Base-by-base conservation (phyloP, 2,329 filamentous ascomycete species). In the Neofusicoccum sp. region DNA sequence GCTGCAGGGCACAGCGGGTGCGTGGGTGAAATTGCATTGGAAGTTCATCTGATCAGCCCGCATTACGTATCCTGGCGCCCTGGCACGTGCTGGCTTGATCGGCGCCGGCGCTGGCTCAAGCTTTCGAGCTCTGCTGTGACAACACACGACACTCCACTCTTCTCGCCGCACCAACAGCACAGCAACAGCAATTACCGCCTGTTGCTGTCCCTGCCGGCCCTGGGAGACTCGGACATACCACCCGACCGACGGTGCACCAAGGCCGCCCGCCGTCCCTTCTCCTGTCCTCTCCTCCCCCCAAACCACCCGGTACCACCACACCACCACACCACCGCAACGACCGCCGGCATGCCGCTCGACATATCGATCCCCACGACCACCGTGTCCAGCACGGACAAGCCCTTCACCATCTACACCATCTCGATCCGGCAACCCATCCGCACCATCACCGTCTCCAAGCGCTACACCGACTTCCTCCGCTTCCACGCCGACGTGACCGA, bases 341-440 rank as follows among this genome's bases (percentile, higher is more conserved):
- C 22, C 22, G 22, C 22, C 22, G 22, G 22, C 33, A 63, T 63
- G 61, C 52, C 61, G 33, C 44, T 63, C n/a, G 73, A 77, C 36
- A 78, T 83, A 61, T 76, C 78, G 3, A 81, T 83, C 64, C 79
- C 80, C 2, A 71, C 74, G 3, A 73, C 84, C n/a, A 82, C 80
- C 37, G 82, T 82, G 64, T 81, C 83, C 59, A 74, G 78, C 3
- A 64, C 79, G 60, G 33, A 83, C 64, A 91, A 92, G 71, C 83
- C 88, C 0, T 92, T 87, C 76, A 93, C 90, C 0, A 84, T 89
- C 67, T 94, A 93, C 81, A 91, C 91, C 75, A 89, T 93, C 75
- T 88, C 87, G 28, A 82, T 95, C 64, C 87, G 89, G 59, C 86
- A 92, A 0, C 91, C 91, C 0, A 84, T 94, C 12, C 87, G 89